phyloP scores from a whole-genome alignment of 2,329 filamentous ascomycete species.

The Penicillium expansum region DNA sequence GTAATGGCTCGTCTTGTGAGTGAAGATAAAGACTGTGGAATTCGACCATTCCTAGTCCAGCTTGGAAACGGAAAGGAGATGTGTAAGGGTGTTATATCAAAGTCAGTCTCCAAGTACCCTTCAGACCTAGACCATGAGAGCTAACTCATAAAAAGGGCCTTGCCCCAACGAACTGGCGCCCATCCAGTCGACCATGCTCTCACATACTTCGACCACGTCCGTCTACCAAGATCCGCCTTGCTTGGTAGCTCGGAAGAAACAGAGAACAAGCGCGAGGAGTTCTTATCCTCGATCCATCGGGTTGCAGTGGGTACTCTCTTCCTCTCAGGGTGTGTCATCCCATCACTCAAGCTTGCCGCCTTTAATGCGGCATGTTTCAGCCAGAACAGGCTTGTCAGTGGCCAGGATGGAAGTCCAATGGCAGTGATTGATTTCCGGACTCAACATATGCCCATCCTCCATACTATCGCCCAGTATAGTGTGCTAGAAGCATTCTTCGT shows the following conservation, averaged over 20 bases:
- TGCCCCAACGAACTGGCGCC: constrained; percentile 23
- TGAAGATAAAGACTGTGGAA: constrained; percentile 23
- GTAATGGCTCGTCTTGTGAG: constrained; percentile 36
- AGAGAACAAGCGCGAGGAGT: constrained; percentile 22
- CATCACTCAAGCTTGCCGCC: background rate
- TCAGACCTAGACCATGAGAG: background rate
- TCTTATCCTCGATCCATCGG: constrained; percentile 22
- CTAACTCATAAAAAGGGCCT: background rate
- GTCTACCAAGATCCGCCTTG: constrained; percentile 25
- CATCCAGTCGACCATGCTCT: constrained; percentile 34
- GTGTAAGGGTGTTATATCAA: constrained; percentile 28
- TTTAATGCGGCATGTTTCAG: constrained; percentile 5
- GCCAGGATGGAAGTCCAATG: background rate
- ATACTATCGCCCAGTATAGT: background rate
- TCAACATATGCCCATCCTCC: background rate
- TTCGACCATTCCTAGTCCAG: constrained; percentile 34
- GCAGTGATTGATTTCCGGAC: background rate
- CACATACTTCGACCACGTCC: constrained; percentile 36
- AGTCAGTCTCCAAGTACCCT: background rate
- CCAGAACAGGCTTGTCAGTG: background rate
- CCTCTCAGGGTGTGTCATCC: background rate
- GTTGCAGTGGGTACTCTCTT: constrained; percentile 6
- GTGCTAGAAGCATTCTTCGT: background rate
- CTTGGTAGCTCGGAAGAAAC: constrained; percentile 24
- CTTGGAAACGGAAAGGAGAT: constrained; percentile 27